These are phyloP conservation scores for Sechiopsis laciniata DNA, from an alignment of 306 rosid species.

Conservation along the genomic window DNA sequence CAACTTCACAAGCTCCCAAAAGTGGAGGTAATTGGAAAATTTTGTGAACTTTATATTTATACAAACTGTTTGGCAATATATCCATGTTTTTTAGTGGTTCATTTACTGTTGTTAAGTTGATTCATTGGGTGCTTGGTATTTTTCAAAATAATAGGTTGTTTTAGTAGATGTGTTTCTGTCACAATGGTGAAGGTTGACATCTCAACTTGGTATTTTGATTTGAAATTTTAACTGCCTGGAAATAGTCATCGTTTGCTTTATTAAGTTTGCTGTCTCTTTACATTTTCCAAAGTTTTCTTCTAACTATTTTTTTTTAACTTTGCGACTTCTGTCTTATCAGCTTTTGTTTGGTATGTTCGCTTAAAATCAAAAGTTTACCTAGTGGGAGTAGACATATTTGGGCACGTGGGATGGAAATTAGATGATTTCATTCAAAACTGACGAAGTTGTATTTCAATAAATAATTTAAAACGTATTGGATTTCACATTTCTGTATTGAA, in stretches of 20 bases:
- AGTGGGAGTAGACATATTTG: background rate
- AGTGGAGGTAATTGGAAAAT: constrained; percentile 68
- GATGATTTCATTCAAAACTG: background rate
- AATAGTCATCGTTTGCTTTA: background rate
- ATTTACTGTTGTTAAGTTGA: background rate
- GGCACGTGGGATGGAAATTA: no score
- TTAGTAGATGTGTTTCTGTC: background rate
- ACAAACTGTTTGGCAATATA: background rate
- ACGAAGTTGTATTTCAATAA: background rate
- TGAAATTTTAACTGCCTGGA: background rate
- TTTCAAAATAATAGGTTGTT: background rate
- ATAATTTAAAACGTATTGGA: background rate
- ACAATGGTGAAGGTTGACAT: background rate
- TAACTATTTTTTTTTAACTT: background rate
- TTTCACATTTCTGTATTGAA: background rate
- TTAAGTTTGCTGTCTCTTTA: background rate
- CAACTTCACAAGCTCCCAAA: constrained; percentile 43
- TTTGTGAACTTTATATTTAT: constrained; percentile 16
- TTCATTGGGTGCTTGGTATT: background rate
- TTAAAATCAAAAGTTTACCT: background rate
- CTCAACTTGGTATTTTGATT: background rate
- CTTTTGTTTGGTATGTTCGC: constrained; percentile 6
- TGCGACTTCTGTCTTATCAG: background rate
- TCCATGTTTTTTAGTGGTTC: constrained; percentile 3
- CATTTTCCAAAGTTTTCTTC: background rate